Evolutionary conservation across 805 yeast genomes (phyloP), one percentile per base, ranked within the genome.

Genomic region (Debaryomyces prosopidis): DNA sequence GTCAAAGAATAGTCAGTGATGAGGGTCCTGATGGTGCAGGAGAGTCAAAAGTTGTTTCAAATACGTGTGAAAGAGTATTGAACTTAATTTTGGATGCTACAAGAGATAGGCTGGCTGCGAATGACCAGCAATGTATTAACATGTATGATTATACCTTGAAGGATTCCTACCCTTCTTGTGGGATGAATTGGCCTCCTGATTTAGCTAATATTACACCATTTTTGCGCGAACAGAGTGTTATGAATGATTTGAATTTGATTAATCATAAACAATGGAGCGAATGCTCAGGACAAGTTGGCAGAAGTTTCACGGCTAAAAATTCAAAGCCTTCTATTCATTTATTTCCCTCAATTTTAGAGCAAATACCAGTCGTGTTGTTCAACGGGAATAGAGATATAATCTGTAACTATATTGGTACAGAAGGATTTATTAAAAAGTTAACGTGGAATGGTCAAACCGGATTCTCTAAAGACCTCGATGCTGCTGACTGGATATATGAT

Each of bases 371-470:
- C 11, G 63, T 89, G 56, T 69, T 94, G 44, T 89, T 89, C 69
- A 85, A 86, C 57, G 99, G 99, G 36, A 89, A 87, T 53, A 80
- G 84, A 54, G 99, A 94, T 65, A 76, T 89, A 37, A 87, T 94
- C 44, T 94, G 99, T 69, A 94, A 94, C 59, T 79, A 81, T 57
- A 54, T 76, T 35, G 96, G 97, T 17, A 82, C 89, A 2, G 85
- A 86, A 53, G 73, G 76, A 53, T 66, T 87, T 63, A 83, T 91
- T 39, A 63, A 75, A 6, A 71, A 79, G 38, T 54, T 94, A 62
- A 64, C 66, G 2, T 87, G 96, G 89, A 80, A 79, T 48, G 88
- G 85, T 16, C 59, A 61, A 15, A 58, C 61, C 0, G 89, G 95
- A 62, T 69, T 68, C 32, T 63, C 74, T n/a, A 69, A 69, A 4